phyloP scores from a whole-genome alignment of 1,284 basidiomycete species.

The Xanthoconium separans region DNA sequence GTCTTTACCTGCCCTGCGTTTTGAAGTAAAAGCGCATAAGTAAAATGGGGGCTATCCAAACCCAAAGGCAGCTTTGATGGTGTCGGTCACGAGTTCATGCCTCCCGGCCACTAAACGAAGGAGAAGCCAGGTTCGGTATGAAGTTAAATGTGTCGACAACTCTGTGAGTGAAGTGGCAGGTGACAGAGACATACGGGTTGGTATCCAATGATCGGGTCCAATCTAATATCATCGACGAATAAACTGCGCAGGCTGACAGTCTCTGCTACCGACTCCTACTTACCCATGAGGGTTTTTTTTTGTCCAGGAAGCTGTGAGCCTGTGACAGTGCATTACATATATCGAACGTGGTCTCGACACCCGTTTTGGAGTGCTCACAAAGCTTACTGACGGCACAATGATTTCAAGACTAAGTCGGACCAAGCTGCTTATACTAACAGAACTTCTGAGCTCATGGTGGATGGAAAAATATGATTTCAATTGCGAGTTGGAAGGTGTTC shows the following conservation, averaged over 20 bases:
- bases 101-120: slow-evolving; percentile 57
- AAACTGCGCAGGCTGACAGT: background rate
- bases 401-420: no score
- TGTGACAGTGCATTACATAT: no score
- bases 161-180: background rate
- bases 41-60: slow-evolving; percentile 44
- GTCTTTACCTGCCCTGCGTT: slow-evolving; percentile 44
- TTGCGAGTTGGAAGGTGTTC: no score
- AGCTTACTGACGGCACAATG: no score
- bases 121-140: slow-evolving; percentile 64
- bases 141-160: slow-evolving; percentile 35
- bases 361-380: no score
- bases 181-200: slow-evolving; percentile 42
- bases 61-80: slow-evolving; percentile 36
- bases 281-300: no score
- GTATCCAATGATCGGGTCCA: slow-evolving; percentile 73
- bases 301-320: no score
- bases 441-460: no score
- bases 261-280: no score
- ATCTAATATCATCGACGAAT: slow-evolving; percentile 29
- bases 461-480: no score
- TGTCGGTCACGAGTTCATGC: background rate
- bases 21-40: slow-evolving; percentile 56
- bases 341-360: no score
- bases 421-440: no score